Conservation (phyloP, 169 alveolate genomes). For the Plasmodium malariae region DNA sequence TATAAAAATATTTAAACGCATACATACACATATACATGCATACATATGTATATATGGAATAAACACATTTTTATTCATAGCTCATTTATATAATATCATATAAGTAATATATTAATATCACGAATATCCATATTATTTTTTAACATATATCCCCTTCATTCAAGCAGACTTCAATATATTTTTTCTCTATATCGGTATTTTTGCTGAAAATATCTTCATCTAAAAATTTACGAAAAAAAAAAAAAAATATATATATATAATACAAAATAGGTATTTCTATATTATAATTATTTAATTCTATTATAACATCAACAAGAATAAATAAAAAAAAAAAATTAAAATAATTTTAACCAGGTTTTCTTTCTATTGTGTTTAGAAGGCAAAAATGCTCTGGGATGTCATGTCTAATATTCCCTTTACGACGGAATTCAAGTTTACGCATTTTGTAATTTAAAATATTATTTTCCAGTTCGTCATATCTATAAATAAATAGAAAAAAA, state of each 20-base stretch:
- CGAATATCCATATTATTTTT: neutral
- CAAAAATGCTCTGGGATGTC: conserved; percentile 75
- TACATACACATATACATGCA: conserved; percentile 1
- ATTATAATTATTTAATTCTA: neutral
- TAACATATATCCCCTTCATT: conserved; percentile 71
- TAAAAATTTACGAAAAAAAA: conserved; percentile 34
- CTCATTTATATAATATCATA: conserved; percentile 13
- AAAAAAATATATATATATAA: conserved; percentile 9
- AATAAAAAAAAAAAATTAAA: conserved; percentile 11
- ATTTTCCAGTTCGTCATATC: conserved; percentile 52
- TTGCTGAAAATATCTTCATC: conserved; percentile 49
- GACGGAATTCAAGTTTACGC: conserved; percentile 24
- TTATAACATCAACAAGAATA: conserved; percentile 14
- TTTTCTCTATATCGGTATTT: conserved; percentile 35
- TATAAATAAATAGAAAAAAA: neutral
- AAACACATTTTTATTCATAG: neutral
- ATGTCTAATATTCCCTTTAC: conserved; percentile 23
- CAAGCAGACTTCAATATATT: conserved; percentile 59
- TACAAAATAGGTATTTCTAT: conserved; percentile 1
- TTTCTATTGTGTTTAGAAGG: conserved; percentile 47
- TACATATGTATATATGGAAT: neutral
- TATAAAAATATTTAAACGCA: neutral
- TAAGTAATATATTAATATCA: conserved; percentile 2
- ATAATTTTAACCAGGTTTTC: conserved; percentile 36
- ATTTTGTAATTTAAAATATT: conserved; percentile 65